These are phyloP conservation scores for Triticum timopheevii DNA, from an alignment of 176 grass and related monocot species.

Conservation along the genomic window DNA sequence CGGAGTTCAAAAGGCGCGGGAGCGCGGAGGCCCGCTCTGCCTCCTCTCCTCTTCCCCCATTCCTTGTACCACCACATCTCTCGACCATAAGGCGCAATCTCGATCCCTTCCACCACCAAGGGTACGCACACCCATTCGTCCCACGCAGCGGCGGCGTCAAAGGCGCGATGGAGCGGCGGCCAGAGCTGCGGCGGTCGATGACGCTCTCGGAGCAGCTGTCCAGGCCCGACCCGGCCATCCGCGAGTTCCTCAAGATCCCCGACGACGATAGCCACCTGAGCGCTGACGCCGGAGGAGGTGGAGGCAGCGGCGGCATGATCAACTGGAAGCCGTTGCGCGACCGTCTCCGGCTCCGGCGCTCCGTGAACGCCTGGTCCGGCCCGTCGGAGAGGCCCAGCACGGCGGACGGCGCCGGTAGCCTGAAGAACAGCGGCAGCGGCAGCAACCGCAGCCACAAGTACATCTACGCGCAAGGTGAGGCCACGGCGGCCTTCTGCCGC, in stretches of 20 bases:
- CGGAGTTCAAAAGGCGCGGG: constrained; percentile 31
- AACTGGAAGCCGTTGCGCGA: constrained; percentile 74
- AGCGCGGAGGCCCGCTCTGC: constrained; percentile 30
- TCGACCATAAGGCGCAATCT: constrained; percentile 23
- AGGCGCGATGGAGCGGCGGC: constrained; percentile 38
- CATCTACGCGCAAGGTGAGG: constrained; percentile 34
- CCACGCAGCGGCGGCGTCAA: background rate
- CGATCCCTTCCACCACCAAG: background rate
- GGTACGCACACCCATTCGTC: background rate
- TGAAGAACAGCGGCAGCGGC: background rate
- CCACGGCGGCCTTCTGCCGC: constrained; percentile 39
- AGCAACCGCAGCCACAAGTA: constrained; percentile 36
- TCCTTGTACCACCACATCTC: background rate
- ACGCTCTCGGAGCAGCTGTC: constrained; percentile 77
- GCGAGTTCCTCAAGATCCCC: constrained; percentile 46
- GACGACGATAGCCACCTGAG: constrained; percentile 4
- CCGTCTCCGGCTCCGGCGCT: constrained; percentile 47
- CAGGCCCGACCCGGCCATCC: constrained; percentile 34
- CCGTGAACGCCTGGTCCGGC: constrained; percentile 27
- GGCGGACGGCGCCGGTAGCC: background rate
- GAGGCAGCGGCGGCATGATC: constrained; percentile 5
- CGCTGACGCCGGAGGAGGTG: background rate
- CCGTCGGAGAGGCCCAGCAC: background rate
- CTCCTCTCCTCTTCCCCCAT: background rate
- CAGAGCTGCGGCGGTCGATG: constrained; percentile 51